phyloP scores from a whole-genome alignment of 2,329 filamentous ascomycete genomes.

The Canariomyces notabilis region DNA sequence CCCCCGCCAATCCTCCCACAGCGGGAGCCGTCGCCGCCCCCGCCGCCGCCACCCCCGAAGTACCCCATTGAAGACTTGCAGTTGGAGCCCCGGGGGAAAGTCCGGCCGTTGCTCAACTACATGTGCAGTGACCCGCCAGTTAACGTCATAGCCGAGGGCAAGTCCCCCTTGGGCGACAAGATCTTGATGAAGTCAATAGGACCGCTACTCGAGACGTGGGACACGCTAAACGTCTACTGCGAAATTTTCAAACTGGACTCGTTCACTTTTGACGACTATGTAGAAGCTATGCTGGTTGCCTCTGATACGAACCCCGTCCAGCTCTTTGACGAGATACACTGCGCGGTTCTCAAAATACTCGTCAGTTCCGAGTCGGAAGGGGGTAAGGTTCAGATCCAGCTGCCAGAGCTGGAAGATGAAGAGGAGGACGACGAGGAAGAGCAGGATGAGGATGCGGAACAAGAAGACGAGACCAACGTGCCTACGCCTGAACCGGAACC shows the following conservation, averaged over 20 bases:
- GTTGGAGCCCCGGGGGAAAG: slow-evolving; percentile 61
- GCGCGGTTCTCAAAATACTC: slow-evolving; percentile 80
- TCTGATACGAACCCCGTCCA: slow-evolving; percentile 73
- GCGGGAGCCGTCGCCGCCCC: slow-evolving; percentile 28
- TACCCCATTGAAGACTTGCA: slow-evolving; percentile 95
- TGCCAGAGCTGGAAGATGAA: slow-evolving; percentile 70
- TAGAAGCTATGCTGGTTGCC: slow-evolving; percentile 77
- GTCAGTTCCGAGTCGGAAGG: slow-evolving; percentile 70
- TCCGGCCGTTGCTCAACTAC: slow-evolving; percentile 73
- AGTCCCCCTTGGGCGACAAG: slow-evolving; percentile 47
- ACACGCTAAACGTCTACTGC: slow-evolving; percentile 96
- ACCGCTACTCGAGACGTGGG: slow-evolving; percentile 83
- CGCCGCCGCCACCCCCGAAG: slow-evolving; percentile 61
- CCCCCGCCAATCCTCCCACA: slow-evolving; percentile 31
- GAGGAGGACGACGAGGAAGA: slow-evolving; percentile 63
- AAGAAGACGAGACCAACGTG: slow-evolving; percentile 44
- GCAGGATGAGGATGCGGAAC: too few relatives aligned
- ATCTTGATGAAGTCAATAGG: slow-evolving; percentile 84
- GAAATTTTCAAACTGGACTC: slow-evolving; percentile 92
- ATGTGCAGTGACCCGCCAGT: slow-evolving; percentile 62
- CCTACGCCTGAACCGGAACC: slow-evolving; percentile 65
- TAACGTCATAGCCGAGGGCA: slow-evolving; percentile 26
- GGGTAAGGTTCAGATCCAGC: slow-evolving; percentile 71
- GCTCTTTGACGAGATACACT: slow-evolving; percentile 85
- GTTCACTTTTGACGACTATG: slow-evolving; percentile 94